Evolutionary conservation across 768 basidiomycete species (phyloP).

Genomic region (Krasilnikovozyma curviuscula): DNA sequence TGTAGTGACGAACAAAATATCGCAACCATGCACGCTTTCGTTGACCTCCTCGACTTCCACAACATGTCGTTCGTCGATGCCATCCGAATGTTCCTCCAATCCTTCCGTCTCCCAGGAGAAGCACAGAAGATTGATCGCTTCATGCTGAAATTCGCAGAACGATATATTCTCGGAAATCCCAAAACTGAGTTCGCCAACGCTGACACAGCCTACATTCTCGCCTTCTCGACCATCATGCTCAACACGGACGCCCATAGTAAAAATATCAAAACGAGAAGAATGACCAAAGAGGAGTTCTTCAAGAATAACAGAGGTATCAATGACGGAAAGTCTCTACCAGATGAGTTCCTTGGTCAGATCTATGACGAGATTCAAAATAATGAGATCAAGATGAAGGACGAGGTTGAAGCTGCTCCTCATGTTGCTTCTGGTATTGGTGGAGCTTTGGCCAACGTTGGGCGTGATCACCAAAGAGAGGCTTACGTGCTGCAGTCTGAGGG

Average conservation of each 20-base stretch:
- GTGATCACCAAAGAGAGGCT: constrained; percentile 88
- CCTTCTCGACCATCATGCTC: constrained; percentile 85
- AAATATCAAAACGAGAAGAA: constrained; percentile 67
- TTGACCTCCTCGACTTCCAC: constrained; percentile 74
- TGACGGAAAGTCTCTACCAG: constrained; percentile 68
- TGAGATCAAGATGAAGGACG: constrained; percentile 98
- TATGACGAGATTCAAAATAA: constrained; percentile 80
- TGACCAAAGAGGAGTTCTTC: constrained; percentile 78
- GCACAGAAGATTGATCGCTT: constrained; percentile 96
- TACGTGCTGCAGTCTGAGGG: constrained; percentile 88
- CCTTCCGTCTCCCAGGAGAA: constrained; percentile 92
- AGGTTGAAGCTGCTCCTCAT: constrained; percentile 42
- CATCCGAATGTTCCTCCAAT: constrained; percentile 70
- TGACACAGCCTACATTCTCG: constrained; percentile 83
- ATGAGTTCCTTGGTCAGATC: constrained; percentile 55
- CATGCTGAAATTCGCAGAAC: constrained; percentile 96
- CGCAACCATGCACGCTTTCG: constrained; percentile 91
- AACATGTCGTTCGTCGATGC: constrained; percentile 71
- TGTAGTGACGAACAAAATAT: constrained; percentile 70
- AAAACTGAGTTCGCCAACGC: constrained; percentile 82
- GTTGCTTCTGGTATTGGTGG: constrained; percentile 50
- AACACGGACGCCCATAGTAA: constrained; percentile 96
- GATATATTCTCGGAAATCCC: constrained; percentile 75
- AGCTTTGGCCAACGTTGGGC: constrained; percentile 68
- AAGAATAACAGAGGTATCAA: constrained; percentile 96